Base-by-base conservation (phyloP, 2,329 filamentous ascomycete species). In the Alternaria gaisen region DNA sequence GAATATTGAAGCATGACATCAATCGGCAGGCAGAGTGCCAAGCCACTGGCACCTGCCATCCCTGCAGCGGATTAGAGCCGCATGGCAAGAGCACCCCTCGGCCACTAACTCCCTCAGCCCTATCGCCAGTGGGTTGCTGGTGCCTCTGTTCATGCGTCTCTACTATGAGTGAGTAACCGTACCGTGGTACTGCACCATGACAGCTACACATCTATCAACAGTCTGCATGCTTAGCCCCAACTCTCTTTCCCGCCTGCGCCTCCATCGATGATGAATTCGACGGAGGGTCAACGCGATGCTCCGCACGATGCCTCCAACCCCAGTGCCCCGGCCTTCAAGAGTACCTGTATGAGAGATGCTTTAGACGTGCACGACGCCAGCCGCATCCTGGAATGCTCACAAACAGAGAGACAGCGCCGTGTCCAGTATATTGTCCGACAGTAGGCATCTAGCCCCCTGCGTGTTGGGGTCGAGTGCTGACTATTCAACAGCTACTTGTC, bases 401-500 rank as follows among this genome's bases (percentile, higher is more conserved):
- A 72, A 43, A 44, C 68, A 12, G 66, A 72, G 42, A 53, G 74
- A 41, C 74, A 77, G 63, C 63, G 67, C 18, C 56, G 58, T 11
- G 76, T 78, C 61, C 74, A 79, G 66, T 64, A 70, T 46, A 62
- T 78, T 20, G 74, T 79, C 34, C 69, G 74, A 24, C 66, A 67
- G 76, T 72, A 54, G 50, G 61, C 63, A n/a, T n/a, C 40, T 53
- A 48, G 56, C 41, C 58, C 62, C 61, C 64, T 47, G n/a, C 24
- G 40, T 56, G 28, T 20, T 34, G 24, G 42, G 8, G 38, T 22
- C 38, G 50, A 60, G 22, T 58, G 41, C 53, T 42, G 36, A 56
- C 18, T 42, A 11, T n/a, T 22, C 22, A 65, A 38, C 26, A 94
- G 91, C 71, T 96, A 91, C 74, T 88, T 94, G 51, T 83, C 87